Percentiles rank a stretch among this genome's conserved stretches.
phyloP scores from a whole-genome alignment of 1,139 yeast species.

The Suzukiozyma palmioleophila region DNA sequence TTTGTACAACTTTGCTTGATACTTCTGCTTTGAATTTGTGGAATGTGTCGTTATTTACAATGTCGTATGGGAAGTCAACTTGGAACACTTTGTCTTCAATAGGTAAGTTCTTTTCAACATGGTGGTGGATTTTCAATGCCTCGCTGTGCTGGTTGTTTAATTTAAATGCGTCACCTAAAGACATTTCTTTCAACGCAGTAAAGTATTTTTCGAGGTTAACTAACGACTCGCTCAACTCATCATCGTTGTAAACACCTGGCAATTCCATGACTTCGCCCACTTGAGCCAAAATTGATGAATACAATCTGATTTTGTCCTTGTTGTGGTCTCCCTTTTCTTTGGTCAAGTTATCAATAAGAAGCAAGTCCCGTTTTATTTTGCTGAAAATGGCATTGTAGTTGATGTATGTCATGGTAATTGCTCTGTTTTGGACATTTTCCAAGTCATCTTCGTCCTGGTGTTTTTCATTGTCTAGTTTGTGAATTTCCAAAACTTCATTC shows the following conservation, averaged over 20 bases:
- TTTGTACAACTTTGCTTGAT: conserved; percentile 27
- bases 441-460: conserved; percentile 42
- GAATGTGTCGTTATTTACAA: conserved; percentile 35
- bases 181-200: conserved; percentile 35
- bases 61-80: conserved; percentile 33
- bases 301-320: conserved; percentile 47
- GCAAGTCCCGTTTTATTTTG: conserved; percentile 67
- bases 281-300: conserved; percentile 43
- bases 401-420: conserved; percentile 70
- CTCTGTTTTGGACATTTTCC: conserved; percentile 64
- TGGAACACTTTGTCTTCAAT: conserved; percentile 17
- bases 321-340: conserved; percentile 25
- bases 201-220: conserved; percentile 47
- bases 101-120: conserved; percentile 24
- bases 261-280: conserved; percentile 62
- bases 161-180: conserved; percentile 49
- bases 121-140: conserved; percentile 49
- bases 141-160: conserved; percentile 43
- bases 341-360: conserved; percentile 37
- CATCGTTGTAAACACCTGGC: conserved; percentile 91
- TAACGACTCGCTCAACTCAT: conserved; percentile 54
- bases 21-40: conserved; percentile 24
- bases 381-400: conserved; percentile 64
- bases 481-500: conserved; percentile 40
- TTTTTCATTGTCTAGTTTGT: conserved; percentile 44